Base-by-base conservation (phyloP, 1,284 basidiomycete species). In the Mycosarcoma mackinlayi region DNA sequence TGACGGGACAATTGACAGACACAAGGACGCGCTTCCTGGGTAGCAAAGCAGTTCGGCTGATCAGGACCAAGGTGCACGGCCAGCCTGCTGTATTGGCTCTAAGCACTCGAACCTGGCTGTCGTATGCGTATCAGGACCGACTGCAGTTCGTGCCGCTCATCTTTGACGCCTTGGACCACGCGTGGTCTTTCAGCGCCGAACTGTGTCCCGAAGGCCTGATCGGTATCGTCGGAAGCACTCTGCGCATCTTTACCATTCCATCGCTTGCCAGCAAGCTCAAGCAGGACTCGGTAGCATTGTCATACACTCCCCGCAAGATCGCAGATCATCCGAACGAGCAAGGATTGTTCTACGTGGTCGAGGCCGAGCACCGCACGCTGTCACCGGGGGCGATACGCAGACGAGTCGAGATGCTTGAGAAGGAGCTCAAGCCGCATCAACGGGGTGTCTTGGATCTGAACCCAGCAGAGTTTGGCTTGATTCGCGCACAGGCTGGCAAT, bases 71-170 rank as follows among this genome's bases (percentile, higher is more conserved):
- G 54, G 89, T 98, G 27, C 92, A 96, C 73, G 79, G 73, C 6
- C 91, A 91, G 76, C 90, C 93, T 8, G 92, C 91, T 7, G 94
- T 99, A 60, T 86, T 98, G 63, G 96, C 95, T 0, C 87, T 99
- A 31, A 97, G 94, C 0, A 95, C 92, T 16, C 88, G 94, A 31
- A 92, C 93, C 31, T 98, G 95, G 96, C 87, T 98, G 30, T 93
- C 96, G 78, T 98, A 98, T 84, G 95, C 94, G 0, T 88, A 96
- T 80, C 94, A 98, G 85, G 92, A 93, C 71, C 87, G 94, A 57
- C 89, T 98, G 85, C 94, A 98, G 80, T 98, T 98, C 80, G 94
- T 94, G 0, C 96, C 96, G 9, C 87, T 98, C 30, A 96, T 98
- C 75, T 97, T 93, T 81, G 96, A 98, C 76, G 90, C 91, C 64